phyloP scores from a whole-genome alignment of 2,329 filamentous ascomycete species.

The Penicillium brevicompactum region DNA sequence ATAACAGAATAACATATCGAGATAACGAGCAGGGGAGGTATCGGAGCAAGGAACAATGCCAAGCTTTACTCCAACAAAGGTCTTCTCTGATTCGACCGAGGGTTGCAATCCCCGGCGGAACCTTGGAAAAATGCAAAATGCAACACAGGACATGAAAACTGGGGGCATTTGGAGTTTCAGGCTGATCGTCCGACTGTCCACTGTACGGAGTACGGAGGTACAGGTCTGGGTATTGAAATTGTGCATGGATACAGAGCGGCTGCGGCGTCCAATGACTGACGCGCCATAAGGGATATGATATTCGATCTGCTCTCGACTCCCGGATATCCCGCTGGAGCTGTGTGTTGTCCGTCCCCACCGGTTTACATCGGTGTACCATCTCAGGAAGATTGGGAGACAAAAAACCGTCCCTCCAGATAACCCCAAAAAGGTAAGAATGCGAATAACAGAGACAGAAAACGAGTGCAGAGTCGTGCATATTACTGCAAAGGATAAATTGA shows the following conservation, averaged over 20 bases:
- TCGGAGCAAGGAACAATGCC: conserved; percentile 1
- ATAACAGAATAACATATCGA: no score
- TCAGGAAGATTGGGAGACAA: no score
- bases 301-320: conserved; percentile 7
- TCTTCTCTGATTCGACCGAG: conserved; percentile 4
- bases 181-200: conserved; percentile 20
- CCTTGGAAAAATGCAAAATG: neutral
- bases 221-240: conserved; percentile 7
- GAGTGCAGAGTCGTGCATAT: neutral
- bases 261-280: conserved; percentile 27
- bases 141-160: conserved; percentile 18
- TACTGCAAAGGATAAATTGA: neutral
- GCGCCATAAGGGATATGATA: conserved; percentile 24
- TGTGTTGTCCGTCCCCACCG: conserved; percentile 1
- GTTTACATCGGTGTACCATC: no score
- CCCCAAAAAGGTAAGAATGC: no score
- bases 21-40: no score
- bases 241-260: conserved; percentile 22
- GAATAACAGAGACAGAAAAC: no score
- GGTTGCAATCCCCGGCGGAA: neutral
- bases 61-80: neutral
- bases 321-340: conserved; percentile 19
- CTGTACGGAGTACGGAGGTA: neutral
- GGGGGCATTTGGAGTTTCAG: conserved; percentile 18
- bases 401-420: no score